A percentile compares a stretch with the other conserved stretches of the same genome.
Conservation (phyloP, 106 monocot species). For the Allium fistulosum region DNA sequence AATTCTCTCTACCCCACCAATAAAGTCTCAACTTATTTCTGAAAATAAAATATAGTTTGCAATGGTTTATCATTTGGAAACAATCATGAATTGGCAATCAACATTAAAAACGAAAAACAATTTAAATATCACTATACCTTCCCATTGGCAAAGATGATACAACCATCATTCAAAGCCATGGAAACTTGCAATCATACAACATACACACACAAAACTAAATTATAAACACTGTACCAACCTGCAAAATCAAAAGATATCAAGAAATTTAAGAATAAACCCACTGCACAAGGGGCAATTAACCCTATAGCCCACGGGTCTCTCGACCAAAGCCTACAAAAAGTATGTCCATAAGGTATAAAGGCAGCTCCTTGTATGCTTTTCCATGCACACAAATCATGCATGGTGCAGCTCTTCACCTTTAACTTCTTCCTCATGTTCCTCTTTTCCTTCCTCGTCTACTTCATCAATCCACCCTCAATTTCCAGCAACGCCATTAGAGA, state of each 20-base stretch:
- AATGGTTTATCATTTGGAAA: too few species aligned
- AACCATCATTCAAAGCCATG: too few species aligned
- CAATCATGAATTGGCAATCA: too few species aligned
- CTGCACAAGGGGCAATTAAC: constrained; percentile 80
- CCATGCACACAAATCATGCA: constrained; percentile 75
- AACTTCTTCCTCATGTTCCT: not conserved
- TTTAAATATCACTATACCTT: too few species aligned
- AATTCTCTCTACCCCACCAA: too few species aligned
- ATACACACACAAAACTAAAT: too few species aligned
- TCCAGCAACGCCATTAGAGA: constrained; percentile 17
- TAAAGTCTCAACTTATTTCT: too few species aligned
- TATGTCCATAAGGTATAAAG: constrained; percentile 91
- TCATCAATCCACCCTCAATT: not conserved
- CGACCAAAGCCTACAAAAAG: constrained; percentile 81
- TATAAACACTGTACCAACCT: too few species aligned
- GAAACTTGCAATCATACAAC: too few species aligned
- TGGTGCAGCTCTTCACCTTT: constrained; percentile 3
- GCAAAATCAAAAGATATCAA: constrained; percentile 40
- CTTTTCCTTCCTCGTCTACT: not conserved
- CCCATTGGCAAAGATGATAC: too few species aligned
- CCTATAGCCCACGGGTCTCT: constrained; percentile 54
- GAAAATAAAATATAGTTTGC: too few species aligned
- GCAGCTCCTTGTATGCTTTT: constrained; percentile 57
- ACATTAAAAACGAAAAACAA: too few species aligned
- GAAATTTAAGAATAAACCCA: constrained; percentile 47